Conservation (phyloP, 495 filamentous ascomycete species). For the Lindgomyces ingoldianus region DNA sequence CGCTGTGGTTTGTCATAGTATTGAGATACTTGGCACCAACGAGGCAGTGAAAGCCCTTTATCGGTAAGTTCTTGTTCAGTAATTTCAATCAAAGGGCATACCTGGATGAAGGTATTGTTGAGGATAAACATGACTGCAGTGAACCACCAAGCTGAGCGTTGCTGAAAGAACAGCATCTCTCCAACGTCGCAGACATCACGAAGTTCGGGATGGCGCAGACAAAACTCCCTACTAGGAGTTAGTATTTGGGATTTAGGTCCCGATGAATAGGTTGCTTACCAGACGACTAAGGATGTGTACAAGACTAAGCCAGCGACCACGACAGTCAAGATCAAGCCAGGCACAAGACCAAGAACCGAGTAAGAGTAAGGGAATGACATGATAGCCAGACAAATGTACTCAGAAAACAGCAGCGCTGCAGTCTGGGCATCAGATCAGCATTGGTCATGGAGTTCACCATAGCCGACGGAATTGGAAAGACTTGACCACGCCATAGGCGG, state of each 20-base stretch:
- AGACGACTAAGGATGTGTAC: slow-evolving; percentile 82
- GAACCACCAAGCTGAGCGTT: slow-evolving; percentile 76
- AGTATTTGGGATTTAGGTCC: background rate
- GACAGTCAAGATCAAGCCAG: slow-evolving; percentile 78
- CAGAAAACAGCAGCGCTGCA: slow-evolving; percentile 80
- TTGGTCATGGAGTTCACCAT: background rate
- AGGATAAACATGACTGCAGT: slow-evolving; percentile 87
- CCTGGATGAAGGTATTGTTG: slow-evolving; percentile 87
- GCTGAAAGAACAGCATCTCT: slow-evolving; percentile 81
- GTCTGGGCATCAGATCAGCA: slow-evolving; percentile 54
- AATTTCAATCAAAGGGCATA: slow-evolving; percentile 32
- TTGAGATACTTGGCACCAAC: slow-evolving; percentile 81
- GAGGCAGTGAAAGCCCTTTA: slow-evolving; percentile 71
- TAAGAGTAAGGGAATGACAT: slow-evolving; percentile 95
- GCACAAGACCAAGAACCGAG: slow-evolving; percentile 81
- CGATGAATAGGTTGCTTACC: slow-evolving; percentile 50
- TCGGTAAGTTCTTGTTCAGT: background rate
- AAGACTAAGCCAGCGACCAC: slow-evolving; percentile 72
- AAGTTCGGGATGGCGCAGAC: slow-evolving; percentile 80
- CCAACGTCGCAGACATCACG: slow-evolving; percentile 90
- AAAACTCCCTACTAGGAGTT: slow-evolving; percentile 65
- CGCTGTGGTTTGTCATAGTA: slow-evolving; percentile 67
- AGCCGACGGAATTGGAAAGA: background rate
- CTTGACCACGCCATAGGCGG: slow-evolving; percentile 5
- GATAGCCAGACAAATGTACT: slow-evolving; percentile 91